Conservation (phyloP, 1,284 basidiomycete genomes). For the Hypsizygus ulmarius region DNA sequence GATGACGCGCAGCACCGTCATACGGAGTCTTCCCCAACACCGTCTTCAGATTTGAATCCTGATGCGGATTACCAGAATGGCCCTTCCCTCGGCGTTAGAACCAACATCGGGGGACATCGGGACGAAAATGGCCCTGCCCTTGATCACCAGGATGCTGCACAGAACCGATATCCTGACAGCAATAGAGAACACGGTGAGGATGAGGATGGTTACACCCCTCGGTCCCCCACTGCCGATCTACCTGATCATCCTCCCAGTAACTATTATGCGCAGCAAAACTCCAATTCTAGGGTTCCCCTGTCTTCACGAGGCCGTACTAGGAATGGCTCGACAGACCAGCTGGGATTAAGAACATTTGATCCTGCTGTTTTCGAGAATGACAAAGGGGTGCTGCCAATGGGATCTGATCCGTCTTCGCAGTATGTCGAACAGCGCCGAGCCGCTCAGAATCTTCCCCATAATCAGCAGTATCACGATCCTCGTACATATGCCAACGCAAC, state of each 20-base stretch:
- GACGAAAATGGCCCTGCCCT: conserved; percentile 18
- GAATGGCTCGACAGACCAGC: conserved; percentile 55
- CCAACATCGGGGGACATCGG: conserved; percentile 12
- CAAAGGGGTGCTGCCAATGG: conserved; percentile 20
- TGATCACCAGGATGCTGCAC: conserved; percentile 36
- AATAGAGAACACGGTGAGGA: conserved; percentile 33
- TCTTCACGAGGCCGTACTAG: conserved; percentile 33
- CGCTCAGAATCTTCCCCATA: conserved; percentile 17
- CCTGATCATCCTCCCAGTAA: conserved; percentile 41
- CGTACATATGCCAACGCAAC: conserved; percentile 21
- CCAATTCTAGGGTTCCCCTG: conserved; percentile 20
- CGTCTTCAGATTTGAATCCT: conserved; percentile 43
- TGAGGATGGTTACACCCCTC: conserved; percentile 62
- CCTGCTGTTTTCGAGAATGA: conserved; percentile 48
- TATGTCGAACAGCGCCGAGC: conserved; percentile 25
- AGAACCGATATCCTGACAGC: conserved; percentile 26
- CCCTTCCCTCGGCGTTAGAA: conserved; percentile 33
- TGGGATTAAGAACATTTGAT: conserved; percentile 58
- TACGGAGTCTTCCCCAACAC: conserved; percentile 46
- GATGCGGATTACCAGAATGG: conserved; percentile 46
- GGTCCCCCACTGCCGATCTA: conserved; percentile 61
- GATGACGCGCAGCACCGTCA: conserved; percentile 37
- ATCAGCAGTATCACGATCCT: conserved; percentile 13
- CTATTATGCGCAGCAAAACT: conserved; percentile 29
- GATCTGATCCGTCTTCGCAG: conserved; percentile 25